Conservation (phyloP, 768 basidiomycete species). For the Pisolithus albus region DNA sequence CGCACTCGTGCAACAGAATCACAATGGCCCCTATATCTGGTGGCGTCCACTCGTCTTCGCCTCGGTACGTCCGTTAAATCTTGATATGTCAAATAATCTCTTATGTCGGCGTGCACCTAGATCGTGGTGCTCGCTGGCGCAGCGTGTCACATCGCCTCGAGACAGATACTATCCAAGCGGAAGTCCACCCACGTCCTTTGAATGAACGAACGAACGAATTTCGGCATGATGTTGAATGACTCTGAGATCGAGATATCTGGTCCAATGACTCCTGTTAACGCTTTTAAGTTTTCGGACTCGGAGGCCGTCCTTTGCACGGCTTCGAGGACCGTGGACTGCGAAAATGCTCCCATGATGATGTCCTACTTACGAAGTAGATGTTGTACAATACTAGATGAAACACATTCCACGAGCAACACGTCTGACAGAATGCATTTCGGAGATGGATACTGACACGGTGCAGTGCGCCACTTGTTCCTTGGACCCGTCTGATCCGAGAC, state of each 20-base stretch:
- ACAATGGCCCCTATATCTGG: slow-evolving; percentile 29
- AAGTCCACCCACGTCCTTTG: slow-evolving; percentile 5
- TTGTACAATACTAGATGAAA: too few relatives aligned
- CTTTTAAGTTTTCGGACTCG: background rate
- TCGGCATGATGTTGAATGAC: background rate
- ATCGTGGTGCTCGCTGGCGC: slow-evolving; percentile 11
- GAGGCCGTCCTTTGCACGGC: too few relatives aligned
- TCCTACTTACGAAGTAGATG: too few relatives aligned
- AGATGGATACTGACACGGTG: too few relatives aligned
- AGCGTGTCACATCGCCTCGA: slow-evolving; percentile 3
- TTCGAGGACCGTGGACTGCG: too few relatives aligned
- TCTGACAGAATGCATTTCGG: too few relatives aligned
- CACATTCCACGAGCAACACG: too few relatives aligned
- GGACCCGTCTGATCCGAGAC: too few relatives aligned
- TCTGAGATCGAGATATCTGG: background rate
- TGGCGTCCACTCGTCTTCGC: slow-evolving; percentile 39
- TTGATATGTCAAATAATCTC: background rate
- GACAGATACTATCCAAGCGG: slow-evolving; percentile 4
- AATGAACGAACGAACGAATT: background rate
- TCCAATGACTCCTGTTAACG: background rate
- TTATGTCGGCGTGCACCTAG: background rate
- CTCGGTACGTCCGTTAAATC: slow-evolving; percentile 26
- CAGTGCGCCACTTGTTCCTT: too few relatives aligned
- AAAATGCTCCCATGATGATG: too few relatives aligned
- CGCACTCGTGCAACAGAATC: slow-evolving; percentile 34